Conservation (phyloP, 2,329 filamentous ascomycete species). For the Sclerotinia subarctica region DNA sequence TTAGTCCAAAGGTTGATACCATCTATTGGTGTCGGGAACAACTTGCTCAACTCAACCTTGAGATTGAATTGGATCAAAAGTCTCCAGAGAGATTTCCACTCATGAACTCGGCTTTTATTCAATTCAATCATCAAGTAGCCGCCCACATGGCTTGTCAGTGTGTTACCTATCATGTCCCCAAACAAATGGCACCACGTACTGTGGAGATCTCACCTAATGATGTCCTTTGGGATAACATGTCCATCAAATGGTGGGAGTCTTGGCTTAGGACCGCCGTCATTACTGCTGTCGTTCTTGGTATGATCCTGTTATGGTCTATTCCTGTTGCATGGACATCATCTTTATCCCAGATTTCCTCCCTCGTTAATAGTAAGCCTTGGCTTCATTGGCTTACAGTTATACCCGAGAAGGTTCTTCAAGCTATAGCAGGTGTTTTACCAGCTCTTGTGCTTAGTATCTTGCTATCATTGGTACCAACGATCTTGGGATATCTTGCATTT, state of each 20-base stretch:
- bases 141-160: constrained; percentile 98
- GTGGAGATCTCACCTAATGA: constrained; percentile 94
- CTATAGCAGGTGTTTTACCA: constrained; percentile 81
- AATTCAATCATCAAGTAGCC: constrained; percentile 96
- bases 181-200: constrained; percentile 86
- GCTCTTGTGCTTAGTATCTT: constrained; percentile 72
- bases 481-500: constrained; percentile 69
- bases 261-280: constrained; percentile 63
- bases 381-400: constrained; percentile 65
- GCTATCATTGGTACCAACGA: constrained; percentile 75
- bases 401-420: constrained; percentile 61
- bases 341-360: constrained; percentile 69
- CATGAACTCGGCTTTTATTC: constrained; percentile 96
- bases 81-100: constrained; percentile 81
- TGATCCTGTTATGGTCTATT: constrained; percentile 86
- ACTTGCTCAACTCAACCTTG: constrained; percentile 80
- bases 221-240: constrained; percentile 97
- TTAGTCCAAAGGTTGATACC: constrained; percentile 89
- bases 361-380: constrained; percentile 66
- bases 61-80: constrained; percentile 88
- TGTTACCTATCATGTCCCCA: constrained; percentile 83
- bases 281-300: constrained; percentile 61
- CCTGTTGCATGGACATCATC: constrained; percentile 86
- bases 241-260: constrained; percentile 88
- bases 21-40: constrained; percentile 90